Conservation (phyloP, 129 eudicot species). For the Dittrichia graveolens region DNA sequence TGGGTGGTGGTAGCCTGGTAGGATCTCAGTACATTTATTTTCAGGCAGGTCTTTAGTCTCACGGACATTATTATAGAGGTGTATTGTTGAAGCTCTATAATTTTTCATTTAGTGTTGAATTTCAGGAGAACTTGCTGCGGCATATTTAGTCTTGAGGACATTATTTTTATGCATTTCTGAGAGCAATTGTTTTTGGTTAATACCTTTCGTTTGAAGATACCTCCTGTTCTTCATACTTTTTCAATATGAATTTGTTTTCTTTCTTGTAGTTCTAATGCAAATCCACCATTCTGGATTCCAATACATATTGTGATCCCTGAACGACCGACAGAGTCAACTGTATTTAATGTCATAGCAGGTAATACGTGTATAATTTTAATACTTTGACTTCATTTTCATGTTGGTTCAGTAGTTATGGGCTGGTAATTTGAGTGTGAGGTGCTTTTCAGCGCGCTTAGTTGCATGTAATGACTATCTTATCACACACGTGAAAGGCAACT, state of each 20-base stretch:
- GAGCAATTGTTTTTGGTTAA: neutral
- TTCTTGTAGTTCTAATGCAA: constrained; percentile 81
- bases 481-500: constrained; percentile 13
- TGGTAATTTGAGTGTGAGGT: constrained; percentile 13
- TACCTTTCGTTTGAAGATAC: constrained; percentile 3
- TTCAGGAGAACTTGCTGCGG: neutral
- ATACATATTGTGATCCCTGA: constrained; percentile 97
- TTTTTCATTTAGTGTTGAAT: neutral
- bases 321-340: constrained; percentile 96
- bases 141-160: too few relatives aligned
- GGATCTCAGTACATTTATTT: neutral
- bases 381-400: constrained; percentile 9
- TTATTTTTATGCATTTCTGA: too few relatives aligned
- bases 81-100: neutral
- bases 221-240: too few relatives aligned
- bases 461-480: constrained; percentile 6
- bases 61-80: constrained; percentile 4
- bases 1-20: neutral
- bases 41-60: neutral
- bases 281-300: constrained; percentile 99
- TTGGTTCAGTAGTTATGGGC: constrained; percentile 21
- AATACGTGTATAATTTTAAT: constrained; percentile 13
- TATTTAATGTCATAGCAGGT: constrained; percentile 99
- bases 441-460: neutral
- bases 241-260: neutral